These are phyloP conservation scores for Nothophytophthora sp. DNA, from an alignment of 352 stramenopile species.

Conservation along the genomic window DNA sequence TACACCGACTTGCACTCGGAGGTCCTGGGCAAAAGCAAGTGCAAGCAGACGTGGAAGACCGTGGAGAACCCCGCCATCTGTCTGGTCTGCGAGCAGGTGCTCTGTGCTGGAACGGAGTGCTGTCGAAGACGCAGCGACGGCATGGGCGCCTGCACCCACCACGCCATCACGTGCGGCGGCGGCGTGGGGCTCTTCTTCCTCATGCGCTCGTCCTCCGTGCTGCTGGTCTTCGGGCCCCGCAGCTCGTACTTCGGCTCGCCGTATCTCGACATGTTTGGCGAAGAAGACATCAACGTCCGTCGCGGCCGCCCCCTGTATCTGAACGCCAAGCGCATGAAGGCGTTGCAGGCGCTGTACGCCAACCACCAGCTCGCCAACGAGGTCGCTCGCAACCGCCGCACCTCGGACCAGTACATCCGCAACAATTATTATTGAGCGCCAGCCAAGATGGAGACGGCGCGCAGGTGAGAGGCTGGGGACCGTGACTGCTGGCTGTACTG, in stretches of 20 bases:
- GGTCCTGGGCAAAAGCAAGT: conserved; percentile 70
- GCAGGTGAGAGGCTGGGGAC: no score
- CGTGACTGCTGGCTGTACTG: no score
- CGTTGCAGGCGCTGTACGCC: conserved; percentile 70
- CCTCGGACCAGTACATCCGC: conserved; percentile 87
- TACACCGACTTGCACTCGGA: conserved; percentile 84
- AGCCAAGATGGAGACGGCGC: no score
- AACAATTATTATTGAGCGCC: conserved; percentile 85
- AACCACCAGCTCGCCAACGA: conserved; percentile 83
- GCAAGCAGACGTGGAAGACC: conserved; percentile 66
- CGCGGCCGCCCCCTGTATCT: conserved; percentile 77
- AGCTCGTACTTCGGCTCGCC: conserved; percentile 87
- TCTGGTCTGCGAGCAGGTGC: conserved; percentile 69
- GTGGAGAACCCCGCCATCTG: conserved; percentile 85
- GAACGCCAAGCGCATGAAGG: conserved; percentile 72
- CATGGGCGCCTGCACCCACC: conserved; percentile 76
- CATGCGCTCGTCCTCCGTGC: conserved; percentile 74
- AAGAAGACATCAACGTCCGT: conserved; percentile 86
- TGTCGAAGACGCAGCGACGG: conserved; percentile 65
- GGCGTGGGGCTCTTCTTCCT: conserved; percentile 84
- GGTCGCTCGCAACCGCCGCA: conserved; percentile 79
- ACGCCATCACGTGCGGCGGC: conserved; percentile 72
- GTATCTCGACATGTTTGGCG: conserved; percentile 89
- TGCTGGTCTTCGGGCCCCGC: conserved; percentile 71
- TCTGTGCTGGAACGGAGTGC: conserved; percentile 84